Conservation (phyloP, 208 protist genomes). For the Wallacemonas collosoma region DNA sequence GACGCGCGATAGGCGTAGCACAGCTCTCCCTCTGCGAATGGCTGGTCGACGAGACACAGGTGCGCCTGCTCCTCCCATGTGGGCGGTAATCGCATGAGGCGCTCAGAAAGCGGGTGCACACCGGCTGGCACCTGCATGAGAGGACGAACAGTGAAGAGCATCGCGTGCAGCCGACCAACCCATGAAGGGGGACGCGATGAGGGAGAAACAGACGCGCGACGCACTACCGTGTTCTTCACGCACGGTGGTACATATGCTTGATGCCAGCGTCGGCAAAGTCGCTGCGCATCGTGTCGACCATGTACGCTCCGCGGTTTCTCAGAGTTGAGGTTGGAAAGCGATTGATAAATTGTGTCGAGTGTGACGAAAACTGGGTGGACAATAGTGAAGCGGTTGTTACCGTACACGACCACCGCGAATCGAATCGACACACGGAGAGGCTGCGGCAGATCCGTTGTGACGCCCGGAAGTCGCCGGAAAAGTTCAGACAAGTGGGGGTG, state of each 20-base stretch:
- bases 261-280: background rate
- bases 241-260: background rate
- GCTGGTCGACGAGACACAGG: background rate
- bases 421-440: background rate
- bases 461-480: background rate
- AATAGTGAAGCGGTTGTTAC: background rate
- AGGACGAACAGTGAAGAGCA: background rate
- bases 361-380: background rate
- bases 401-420: background rate
- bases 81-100: background rate
- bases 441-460: background rate
- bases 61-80: background rate
- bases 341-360: background rate
- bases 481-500: background rate
- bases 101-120: slow-evolving; percentile 5
- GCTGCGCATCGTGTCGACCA: background rate
- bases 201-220: background rate
- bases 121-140: background rate
- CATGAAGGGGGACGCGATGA: background rate
- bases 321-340: background rate
- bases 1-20: background rate
- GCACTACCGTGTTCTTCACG: background rate
- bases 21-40: background rate
- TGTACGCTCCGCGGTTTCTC: background rate
- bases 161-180: background rate